phyloP scores from a whole-genome alignment of 495 filamentous ascomycete genomes.

The Hyaloscypha finlandica region DNA sequence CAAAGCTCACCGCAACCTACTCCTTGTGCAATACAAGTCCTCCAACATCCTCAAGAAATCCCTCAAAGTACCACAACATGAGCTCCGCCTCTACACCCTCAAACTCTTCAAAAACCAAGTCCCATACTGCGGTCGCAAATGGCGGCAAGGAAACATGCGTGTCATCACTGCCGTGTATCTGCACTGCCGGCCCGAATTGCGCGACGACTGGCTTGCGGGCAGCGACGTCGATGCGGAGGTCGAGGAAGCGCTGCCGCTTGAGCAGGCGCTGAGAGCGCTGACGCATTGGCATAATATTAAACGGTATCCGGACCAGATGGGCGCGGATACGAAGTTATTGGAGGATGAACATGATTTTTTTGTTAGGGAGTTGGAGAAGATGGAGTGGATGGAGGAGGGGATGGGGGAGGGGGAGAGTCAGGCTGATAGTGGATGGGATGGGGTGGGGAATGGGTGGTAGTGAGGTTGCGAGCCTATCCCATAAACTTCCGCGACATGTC shows the following conservation, averaged over 20 bases:
- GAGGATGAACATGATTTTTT: slow-evolving; percentile 91
- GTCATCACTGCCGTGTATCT: slow-evolving; percentile 97
- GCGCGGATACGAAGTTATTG: slow-evolving; percentile 63
- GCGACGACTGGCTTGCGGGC: slow-evolving; percentile 94
- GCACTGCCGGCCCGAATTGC: slow-evolving; percentile 85
- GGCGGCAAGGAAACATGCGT: slow-evolving; percentile 97
- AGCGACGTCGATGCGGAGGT: slow-evolving; percentile 89
- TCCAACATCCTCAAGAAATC: slow-evolving; percentile 85
- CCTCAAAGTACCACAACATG: slow-evolving; percentile 84
- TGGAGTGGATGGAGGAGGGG: slow-evolving; percentile 47
- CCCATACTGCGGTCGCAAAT: slow-evolving; percentile 96
- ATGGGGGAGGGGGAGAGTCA: slow-evolving; percentile 24
- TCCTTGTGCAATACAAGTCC: slow-evolving; percentile 93
- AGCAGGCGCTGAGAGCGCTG: slow-evolving; percentile 82
- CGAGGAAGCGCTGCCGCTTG: slow-evolving; percentile 85
- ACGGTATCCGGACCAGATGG: slow-evolving; percentile 79
- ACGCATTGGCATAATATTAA: slow-evolving; percentile 93
- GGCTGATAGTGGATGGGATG: slow-evolving; percentile 24
- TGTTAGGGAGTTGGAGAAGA: slow-evolving; percentile 80
- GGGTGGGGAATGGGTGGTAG: slow-evolving; percentile 19
- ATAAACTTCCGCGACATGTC: too few species aligned
- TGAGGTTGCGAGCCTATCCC: not conserved
- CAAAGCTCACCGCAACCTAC: slow-evolving; percentile 89
- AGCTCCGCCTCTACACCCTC: slow-evolving; percentile 89
- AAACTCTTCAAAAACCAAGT: slow-evolving; percentile 99